phyloP scores from a whole-genome alignment of 768 basidiomycete genomes.

The Strobilomyces confusus region DNA sequence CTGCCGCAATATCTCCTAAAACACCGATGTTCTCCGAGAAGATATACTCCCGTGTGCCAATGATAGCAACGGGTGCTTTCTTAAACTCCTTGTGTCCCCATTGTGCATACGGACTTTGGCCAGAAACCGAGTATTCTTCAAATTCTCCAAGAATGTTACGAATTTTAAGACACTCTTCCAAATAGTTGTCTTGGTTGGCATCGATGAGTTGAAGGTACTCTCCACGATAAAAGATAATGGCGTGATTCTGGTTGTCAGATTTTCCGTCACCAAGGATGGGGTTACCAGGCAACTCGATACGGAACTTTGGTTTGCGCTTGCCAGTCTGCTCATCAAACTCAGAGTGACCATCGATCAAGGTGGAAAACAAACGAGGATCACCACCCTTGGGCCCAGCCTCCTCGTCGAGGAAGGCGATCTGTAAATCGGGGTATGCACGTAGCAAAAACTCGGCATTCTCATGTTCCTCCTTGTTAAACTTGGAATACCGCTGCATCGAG shows the following conservation, averaged over 20 bases:
- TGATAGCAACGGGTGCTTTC: constrained; percentile 90
- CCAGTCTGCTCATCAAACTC: constrained; percentile 87
- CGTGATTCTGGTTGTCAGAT: constrained; percentile 99
- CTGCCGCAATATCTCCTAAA: constrained; percentile 96
- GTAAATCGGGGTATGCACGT: constrained; percentile 96
- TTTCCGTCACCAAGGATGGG: constrained; percentile 99
- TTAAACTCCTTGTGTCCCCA: constrained; percentile 93
- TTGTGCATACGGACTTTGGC: constrained; percentile 93
- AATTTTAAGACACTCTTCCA: constrained; percentile 99
- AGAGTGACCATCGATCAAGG: constrained; percentile 95
- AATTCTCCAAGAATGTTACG: constrained; percentile 97
- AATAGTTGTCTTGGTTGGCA: constrained; percentile 99
- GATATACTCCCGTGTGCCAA: constrained; percentile 98
- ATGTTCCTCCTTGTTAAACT: constrained; percentile 98
- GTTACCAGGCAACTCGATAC: constrained; percentile 95
- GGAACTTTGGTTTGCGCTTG: constrained; percentile 93
- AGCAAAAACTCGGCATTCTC: constrained; percentile 98
- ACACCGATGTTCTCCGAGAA: constrained; percentile 99
- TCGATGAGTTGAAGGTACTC: constrained; percentile 99
- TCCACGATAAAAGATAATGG: constrained; percentile 97
- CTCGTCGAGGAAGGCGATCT: constrained; percentile 97
- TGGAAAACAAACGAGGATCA: constrained; percentile 87
- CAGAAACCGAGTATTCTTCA: constrained; percentile 87
- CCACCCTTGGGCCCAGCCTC: constrained; percentile 86
- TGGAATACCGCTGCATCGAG: constrained; percentile 98